phyloP scores from a whole-genome alignment of 441 rosid genomes.

The Syzygium syzygioides region DNA sequence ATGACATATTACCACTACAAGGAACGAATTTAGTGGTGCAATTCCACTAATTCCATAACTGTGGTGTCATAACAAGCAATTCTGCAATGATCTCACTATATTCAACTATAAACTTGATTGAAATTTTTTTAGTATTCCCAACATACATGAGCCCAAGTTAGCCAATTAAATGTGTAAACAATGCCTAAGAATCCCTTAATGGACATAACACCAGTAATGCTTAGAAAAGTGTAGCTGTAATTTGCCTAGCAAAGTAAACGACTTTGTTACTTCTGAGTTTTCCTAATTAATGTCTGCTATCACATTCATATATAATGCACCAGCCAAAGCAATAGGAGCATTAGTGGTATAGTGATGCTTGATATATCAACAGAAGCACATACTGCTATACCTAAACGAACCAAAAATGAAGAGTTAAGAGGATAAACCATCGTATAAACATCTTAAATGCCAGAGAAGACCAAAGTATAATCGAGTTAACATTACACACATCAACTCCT shows the following conservation, averaged over 20 bases:
- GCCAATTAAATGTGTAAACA: neutral
- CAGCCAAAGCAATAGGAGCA: neutral
- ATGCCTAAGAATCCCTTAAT: neutral
- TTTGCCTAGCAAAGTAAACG: neutral
- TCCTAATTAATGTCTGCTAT: neutral
- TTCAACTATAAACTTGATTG: neutral
- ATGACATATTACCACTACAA: neutral
- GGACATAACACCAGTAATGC: neutral
- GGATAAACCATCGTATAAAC: neutral
- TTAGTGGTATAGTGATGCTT: neutral
- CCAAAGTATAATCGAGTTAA: neutral
- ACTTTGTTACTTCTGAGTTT: neutral
- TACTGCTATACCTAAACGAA: neutral
- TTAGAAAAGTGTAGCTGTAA: neutral
- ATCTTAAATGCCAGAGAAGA: conserved; percentile 56
- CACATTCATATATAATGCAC: neutral
- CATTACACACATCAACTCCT: neutral
- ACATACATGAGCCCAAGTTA: neutral
- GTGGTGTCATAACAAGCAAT: neutral
- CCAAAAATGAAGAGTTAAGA: neutral
- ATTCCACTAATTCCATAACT: neutral
- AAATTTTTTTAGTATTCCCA: neutral
- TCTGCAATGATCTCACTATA: neutral
- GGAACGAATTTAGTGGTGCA: neutral
- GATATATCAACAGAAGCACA: neutral